Conservation (phyloP, 164 flowering plant species). For the Tinospora cordifolia region DNA sequence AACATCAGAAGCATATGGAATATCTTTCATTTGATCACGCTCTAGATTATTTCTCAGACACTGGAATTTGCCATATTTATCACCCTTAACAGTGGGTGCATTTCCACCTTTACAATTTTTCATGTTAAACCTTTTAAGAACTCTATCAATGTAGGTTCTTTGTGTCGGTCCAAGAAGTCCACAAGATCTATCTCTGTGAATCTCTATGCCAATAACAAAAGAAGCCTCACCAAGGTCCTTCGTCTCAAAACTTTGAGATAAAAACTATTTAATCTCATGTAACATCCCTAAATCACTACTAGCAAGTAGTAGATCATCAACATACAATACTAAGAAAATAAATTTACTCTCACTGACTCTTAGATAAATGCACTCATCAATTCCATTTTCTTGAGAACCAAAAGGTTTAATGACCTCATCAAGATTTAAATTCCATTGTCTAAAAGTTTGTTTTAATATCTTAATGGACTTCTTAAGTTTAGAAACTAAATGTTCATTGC, state of each 20-base stretch:
- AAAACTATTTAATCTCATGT: background rate
- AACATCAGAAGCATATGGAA: too few species aligned
- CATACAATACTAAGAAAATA: constrained; percentile 4
- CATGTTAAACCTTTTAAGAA: background rate
- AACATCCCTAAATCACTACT: background rate
- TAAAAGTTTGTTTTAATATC: too few species aligned
- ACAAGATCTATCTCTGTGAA: background rate
- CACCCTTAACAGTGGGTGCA: too few species aligned
- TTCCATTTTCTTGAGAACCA: too few species aligned
- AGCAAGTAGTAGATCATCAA: background rate
- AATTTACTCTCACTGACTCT: background rate
- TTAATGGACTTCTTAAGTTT: too few species aligned
- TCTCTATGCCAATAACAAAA: constrained; percentile 3
- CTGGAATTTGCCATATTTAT: too few species aligned
- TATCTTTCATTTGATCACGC: too few species aligned
- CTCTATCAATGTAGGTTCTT: background rate
- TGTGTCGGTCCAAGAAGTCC: background rate
- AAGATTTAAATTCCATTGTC: too few species aligned
- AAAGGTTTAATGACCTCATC: too few species aligned
- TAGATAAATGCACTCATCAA: background rate
- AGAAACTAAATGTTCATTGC: too few species aligned
- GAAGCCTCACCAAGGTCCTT: background rate
- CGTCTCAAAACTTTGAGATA: constrained; percentile 9
- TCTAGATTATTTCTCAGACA: too few species aligned
- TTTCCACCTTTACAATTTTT: background rate